Evolutionary conservation across 2,329 filamentous ascomycete species (phyloP).

Genomic region (Pestalotiopsis sp.): DNA sequence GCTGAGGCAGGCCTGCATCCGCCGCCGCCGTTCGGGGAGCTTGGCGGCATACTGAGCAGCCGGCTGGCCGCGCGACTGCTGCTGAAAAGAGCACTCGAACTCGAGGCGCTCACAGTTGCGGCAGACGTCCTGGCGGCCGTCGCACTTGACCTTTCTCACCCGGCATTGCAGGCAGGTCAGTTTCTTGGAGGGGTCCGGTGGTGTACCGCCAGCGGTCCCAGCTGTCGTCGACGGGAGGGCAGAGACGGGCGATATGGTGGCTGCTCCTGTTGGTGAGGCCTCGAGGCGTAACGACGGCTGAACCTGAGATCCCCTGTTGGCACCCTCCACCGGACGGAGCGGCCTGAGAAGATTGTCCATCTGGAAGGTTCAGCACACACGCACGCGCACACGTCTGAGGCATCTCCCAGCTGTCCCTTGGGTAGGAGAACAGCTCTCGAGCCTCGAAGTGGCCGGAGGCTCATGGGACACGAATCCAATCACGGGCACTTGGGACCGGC

Average conservation of each 20-base stretch:
- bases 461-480: constrained; percentile 3
- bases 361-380: neutral
- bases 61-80: constrained; percentile 24
- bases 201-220: neutral
- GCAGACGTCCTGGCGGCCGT: constrained; percentile 32
- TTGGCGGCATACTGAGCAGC: constrained; percentile 27
- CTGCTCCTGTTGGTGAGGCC: neutral
- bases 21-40: constrained; percentile 28
- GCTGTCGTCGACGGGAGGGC: neutral
- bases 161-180: constrained; percentile 28
- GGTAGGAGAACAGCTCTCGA: neutral
- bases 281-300: neutral
- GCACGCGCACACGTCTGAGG: neutral
- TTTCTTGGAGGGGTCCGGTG: constrained; percentile 8
- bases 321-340: constrained; percentile 13
- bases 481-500: constrained; percentile 13
- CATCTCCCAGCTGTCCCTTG: neutral
- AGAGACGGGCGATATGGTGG: neutral
- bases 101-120: constrained; percentile 36
- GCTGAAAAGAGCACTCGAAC: constrained; percentile 38
- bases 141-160: constrained; percentile 29
- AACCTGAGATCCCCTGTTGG: neutral
- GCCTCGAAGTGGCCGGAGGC: neutral
- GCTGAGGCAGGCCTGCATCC: constrained; percentile 33
- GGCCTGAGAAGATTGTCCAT: constrained; percentile 15